Percentiles rank a stretch among this genome's conserved stretches.
phyloP scores from a whole-genome alignment of 2,329 filamentous ascomycete species.

The Colletotrichum liriopes region DNA sequence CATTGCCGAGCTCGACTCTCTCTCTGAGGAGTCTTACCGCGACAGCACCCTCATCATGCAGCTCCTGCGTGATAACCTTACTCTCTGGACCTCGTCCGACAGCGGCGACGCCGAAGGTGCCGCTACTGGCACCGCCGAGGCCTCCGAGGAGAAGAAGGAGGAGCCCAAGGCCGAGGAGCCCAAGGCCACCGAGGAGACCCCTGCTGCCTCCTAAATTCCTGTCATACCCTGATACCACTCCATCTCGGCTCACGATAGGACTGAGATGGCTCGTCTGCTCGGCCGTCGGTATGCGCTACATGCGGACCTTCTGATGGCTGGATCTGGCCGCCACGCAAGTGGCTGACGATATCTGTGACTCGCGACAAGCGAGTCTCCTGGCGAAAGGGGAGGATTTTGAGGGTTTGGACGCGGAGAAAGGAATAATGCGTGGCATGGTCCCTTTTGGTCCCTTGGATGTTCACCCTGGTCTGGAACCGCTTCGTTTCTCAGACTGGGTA shows the following conservation, averaged over 20 bases:
- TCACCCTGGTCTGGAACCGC: conserved; percentile 26
- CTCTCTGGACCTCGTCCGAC: conserved; percentile 97
- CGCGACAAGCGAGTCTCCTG: conserved; percentile 45
- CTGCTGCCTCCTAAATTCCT: conserved; percentile 68
- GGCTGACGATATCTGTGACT: conserved; percentile 51
- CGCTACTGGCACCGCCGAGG: conserved; percentile 74
- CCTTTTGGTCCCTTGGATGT: conserved; percentile 41
- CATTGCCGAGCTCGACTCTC: conserved; percentile 97
- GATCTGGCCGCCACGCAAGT: conserved; percentile 48
- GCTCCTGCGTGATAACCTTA: conserved; percentile 97
- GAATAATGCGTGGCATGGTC: conserved; percentile 58
- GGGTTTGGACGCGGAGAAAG: conserved; percentile 54
- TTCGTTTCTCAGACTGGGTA: conserved; percentile 10
- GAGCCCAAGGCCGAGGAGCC: conserved; percentile 61
- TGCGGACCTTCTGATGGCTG: conserved; percentile 33
- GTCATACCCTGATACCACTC: conserved; percentile 56
- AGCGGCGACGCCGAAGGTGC: conserved; percentile 82
- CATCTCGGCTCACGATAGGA: conserved; percentile 54
- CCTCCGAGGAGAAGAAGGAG: conserved; percentile 71
- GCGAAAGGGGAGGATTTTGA: conserved; percentile 54
- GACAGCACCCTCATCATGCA: conserved; percentile 99
- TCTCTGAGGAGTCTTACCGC: conserved; percentile 98
- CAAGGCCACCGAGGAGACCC: conserved; percentile 57
- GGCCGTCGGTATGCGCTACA: conserved; percentile 17
- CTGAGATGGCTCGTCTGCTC: conserved; percentile 50